Base-by-base conservation (phyloP, 2,329 filamentous ascomycete genomes). In the Sclerotinia subarctica region DNA sequence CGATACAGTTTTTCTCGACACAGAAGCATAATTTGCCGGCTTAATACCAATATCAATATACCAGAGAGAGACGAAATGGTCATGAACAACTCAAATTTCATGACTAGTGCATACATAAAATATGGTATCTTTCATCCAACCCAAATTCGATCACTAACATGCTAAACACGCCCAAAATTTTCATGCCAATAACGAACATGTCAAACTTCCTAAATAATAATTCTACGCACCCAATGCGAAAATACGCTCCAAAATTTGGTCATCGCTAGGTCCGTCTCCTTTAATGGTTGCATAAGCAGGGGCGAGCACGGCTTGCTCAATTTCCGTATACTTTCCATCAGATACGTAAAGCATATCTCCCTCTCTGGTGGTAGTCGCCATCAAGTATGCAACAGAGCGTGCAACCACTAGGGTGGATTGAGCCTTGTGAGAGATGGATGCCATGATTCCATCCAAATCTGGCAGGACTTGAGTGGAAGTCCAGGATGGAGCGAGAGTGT, bases 401-500 rank as follows among this genome's bases (percentile, higher is more conserved):
- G 85, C 85, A 0, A 87, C 85, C 0, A 76, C 79, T 1, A 79
- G 77, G 0, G 84, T 75, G 0, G 78, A 70, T 75, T 88, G 85
- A 0, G 81, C 72, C 19, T 78, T 76, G 49, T 81, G 77, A 0
- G 80, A 78, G 7, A 81, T 75, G 13, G 71, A 71, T n/a, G 78
- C 76, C 70, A 84, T 76, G 24, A 82, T 26, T 0, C 67, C 72
- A 44, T 76, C 76, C 5, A 80, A 57, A 26, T 73, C 71, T 0
- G 83, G 80, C 1, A 86, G 74, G 0, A 86, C 78, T 17, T 78
- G 80, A 21, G 83, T 84, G 3, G 79, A 76, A 0, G 86, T 87
- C 85, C 85, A 88, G 42, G 79, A 82, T 1, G 86, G 85, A 1
- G 83, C 81, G 26, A 88, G 77, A 7, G 79, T 81, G 77, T 88